phyloP scores from a whole-genome alignment of 345 rosid genomes.

The Cardiospermum halicacabum region DNA sequence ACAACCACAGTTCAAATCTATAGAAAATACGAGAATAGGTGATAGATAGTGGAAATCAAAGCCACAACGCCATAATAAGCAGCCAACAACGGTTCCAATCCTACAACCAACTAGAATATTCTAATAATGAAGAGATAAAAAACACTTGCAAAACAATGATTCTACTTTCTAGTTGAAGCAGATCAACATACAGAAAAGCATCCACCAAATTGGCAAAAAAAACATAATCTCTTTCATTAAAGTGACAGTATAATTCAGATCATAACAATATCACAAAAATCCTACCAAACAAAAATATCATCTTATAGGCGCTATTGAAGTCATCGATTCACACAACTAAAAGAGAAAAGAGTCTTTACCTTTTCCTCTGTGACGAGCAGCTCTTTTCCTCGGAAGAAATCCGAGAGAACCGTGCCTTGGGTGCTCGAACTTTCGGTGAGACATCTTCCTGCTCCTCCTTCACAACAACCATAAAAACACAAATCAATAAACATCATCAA shows the following conservation, averaged over 20 bases:
- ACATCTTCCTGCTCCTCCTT: constrained; percentile 44
- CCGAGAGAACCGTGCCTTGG: constrained; percentile 94
- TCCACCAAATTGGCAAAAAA: neutral
- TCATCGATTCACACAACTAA: neutral
- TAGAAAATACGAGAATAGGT: neutral
- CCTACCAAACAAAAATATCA: too few species aligned
- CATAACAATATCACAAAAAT: too few species aligned
- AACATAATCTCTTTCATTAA: neutral
- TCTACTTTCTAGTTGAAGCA: too few species aligned
- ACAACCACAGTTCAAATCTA: neutral
- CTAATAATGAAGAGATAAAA: too few species aligned
- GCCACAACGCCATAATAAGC: too few species aligned
- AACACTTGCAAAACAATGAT: too few species aligned
- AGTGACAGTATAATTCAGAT: neutral
- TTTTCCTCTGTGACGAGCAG: constrained; percentile 83
- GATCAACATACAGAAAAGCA: neutral
- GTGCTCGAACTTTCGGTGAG: constrained; percentile 96
- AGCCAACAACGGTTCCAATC: too few species aligned
- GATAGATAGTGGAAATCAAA: too few species aligned
- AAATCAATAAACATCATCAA: neutral
- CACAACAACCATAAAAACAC: neutral
- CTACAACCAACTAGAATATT: too few species aligned
- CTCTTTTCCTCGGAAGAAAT: constrained; percentile 86
- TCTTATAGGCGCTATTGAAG: too few species aligned
- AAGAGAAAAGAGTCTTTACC: constrained; percentile 23